A percentile compares a stretch with the other conserved stretches of the same genome.
phyloP scores from a whole-genome alignment of 352 stramenopile species.

The Globisporangium mamillatum region DNA sequence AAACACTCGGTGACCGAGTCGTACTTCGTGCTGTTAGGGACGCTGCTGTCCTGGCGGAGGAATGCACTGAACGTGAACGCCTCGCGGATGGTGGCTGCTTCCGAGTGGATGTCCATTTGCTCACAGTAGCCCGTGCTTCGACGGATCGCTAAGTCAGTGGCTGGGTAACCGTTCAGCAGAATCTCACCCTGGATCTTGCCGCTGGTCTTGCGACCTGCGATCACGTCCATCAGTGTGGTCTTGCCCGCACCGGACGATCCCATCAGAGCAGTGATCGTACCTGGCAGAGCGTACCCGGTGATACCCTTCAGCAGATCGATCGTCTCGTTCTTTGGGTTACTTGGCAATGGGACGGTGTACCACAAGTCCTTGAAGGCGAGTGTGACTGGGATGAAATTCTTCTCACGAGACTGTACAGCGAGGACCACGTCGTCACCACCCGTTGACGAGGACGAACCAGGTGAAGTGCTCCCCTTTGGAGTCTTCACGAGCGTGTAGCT shows the following conservation, averaged over 20 bases:
- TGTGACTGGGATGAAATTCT: slow-evolving; percentile 32
- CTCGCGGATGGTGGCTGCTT: slow-evolving; percentile 81
- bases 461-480: background rate
- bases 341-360: slow-evolving; percentile 38
- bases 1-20: slow-evolving; percentile 39
- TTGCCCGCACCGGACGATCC: slow-evolving; percentile 85
- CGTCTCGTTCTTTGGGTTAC: slow-evolving; percentile 21
- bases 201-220: slow-evolving; percentile 90
- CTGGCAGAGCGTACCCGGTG: slow-evolving; percentile 43
- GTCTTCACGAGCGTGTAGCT: slow-evolving; percentile 1
- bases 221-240: slow-evolving; percentile 95
- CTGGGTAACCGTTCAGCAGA: slow-evolving; percentile 87
- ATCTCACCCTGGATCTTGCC: slow-evolving; percentile 87
- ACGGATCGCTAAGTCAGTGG: slow-evolving; percentile 41
- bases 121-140: slow-evolving; percentile 43
- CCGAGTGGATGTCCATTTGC: slow-evolving; percentile 81
- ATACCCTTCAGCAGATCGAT: slow-evolving; percentile 64
- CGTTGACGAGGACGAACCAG: background rate
- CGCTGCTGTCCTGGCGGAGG: slow-evolving; percentile 33
- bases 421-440: slow-evolving; percentile 1
- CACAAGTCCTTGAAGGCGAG: slow-evolving; percentile 44
- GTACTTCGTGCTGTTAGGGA: slow-evolving; percentile 27
- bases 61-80: slow-evolving; percentile 80
- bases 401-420: slow-evolving; percentile 6
- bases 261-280: slow-evolving; percentile 71